Percentiles rank a stretch among this genome's conserved stretches.
Evolutionary conservation across 352 stramenopile species (phyloP).

Genomic region (Poterioochromonas sp.): DNA sequence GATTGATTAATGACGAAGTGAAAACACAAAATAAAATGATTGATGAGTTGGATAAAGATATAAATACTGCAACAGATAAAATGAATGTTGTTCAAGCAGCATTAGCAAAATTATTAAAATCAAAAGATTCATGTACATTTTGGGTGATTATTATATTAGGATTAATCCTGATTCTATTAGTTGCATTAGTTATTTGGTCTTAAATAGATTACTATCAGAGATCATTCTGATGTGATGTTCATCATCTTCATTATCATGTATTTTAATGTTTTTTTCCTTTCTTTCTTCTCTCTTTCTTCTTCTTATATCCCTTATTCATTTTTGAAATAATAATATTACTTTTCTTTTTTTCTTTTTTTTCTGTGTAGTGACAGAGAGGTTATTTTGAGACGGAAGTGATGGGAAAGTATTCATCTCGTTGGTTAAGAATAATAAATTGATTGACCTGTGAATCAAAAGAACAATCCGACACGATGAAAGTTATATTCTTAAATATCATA

Average conservation of each 20-base stretch:
- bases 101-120: slow-evolving; percentile 39
- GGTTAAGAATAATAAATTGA: neutral
- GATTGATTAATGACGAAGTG: slow-evolving; percentile 36
- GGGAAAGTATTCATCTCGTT: neutral
- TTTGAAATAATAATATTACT: neutral
- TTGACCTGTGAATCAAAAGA: neutral
- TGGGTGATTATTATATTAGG: neutral
- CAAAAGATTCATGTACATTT: slow-evolving; percentile 33
- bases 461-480: neutral
- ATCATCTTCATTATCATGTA: no score
- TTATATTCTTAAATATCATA: neutral
- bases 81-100: slow-evolving; percentile 34
- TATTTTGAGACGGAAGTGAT: neutral
- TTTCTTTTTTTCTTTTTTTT: slow-evolving; percentile 15
- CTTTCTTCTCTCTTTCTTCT: no score
- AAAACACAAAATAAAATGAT: slow-evolving; percentile 41
- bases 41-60: slow-evolving; percentile 38
- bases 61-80: slow-evolving; percentile 28
- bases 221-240: no score
- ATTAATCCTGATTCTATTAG: slow-evolving; percentile 9
- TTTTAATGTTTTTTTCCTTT: no score
- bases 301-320: neutral
- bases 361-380: neutral
- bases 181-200: neutral
- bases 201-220: no score